Evolutionary conservation across 768 basidiomycete genomes (phyloP).

Genomic region (Podaxis pistillaris): DNA sequence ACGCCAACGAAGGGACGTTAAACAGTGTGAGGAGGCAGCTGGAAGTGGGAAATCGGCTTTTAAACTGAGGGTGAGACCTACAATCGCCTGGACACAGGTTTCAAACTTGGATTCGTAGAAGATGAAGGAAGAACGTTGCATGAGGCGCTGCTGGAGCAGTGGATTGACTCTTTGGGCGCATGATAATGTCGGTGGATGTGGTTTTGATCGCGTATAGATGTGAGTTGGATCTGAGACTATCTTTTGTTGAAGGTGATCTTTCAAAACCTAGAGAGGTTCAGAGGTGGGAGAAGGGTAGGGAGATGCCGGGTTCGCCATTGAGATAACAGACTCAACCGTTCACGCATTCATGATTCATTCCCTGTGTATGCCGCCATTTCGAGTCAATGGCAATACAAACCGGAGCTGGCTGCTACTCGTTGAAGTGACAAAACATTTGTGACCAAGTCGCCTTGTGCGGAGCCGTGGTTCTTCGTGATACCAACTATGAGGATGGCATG

Average conservation of each 20-base stretch:
- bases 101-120: constrained; percentile 21
- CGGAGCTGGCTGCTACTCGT: too few species aligned
- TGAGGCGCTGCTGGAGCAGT: constrained; percentile 44
- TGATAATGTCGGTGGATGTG: constrained; percentile 67
- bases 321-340: neutral
- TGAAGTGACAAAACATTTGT: too few species aligned
- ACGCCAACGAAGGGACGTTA: constrained; percentile 15
- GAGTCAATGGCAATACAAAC: neutral
- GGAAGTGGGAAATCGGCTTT: constrained; percentile 31
- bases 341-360: too few species aligned
- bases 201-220: constrained; percentile 85
- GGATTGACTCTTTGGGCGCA: constrained; percentile 42
- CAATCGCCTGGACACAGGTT: constrained; percentile 27
- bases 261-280: neutral
- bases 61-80: constrained; percentile 40
- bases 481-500: too few species aligned
- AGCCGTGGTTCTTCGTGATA: too few species aligned
- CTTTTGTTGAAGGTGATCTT: neutral
- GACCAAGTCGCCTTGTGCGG: too few species aligned
- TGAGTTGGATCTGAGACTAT: constrained; percentile 47
- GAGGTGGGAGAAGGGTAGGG: neutral
- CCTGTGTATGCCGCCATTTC: neutral
- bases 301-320: neutral
- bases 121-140: constrained; percentile 21
- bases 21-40: constrained; percentile 43